Evolutionary conservation across 164 flowering plant genomes (phyloP).

Genomic region (Umbellularia californica): DNA sequence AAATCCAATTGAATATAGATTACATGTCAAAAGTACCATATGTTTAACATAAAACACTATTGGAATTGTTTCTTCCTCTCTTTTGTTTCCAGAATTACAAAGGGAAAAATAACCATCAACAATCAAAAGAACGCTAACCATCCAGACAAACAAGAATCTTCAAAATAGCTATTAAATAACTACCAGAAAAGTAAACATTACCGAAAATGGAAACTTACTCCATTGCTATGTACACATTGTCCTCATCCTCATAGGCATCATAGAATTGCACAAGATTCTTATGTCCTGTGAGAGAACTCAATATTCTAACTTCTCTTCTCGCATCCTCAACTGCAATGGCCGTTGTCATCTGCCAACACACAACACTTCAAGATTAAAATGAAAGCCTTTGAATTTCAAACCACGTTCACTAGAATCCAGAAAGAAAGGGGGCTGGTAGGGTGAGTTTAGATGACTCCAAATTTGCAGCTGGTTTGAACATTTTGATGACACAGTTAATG

Average conservation of each 20-base stretch:
- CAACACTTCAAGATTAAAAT: background rate
- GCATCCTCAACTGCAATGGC: constrained; percentile 97
- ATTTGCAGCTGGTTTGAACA: no score
- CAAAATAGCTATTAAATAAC: background rate
- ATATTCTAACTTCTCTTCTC: constrained; percentile 85
- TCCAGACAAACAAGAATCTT: background rate
- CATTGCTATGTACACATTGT: constrained; percentile 83
- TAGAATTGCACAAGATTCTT: constrained; percentile 84
- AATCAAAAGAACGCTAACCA: background rate
- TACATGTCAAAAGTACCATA: background rate
- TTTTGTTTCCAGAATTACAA: background rate
- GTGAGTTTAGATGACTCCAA: no score
- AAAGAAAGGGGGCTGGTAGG: no score
- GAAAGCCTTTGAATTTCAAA: no score
- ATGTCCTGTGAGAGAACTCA: constrained; percentile 79
- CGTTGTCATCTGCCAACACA: constrained; percentile 79
- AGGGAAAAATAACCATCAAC: background rate
- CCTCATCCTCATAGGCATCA: constrained; percentile 88
- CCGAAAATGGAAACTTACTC: constrained; percentile 57
- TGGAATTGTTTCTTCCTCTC: background rate
- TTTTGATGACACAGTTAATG: no score
- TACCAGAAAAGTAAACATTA: background rate
- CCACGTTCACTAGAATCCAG: no score
- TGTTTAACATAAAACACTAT: no score
- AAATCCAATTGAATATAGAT: background rate